Evolutionary conservation across 495 filamentous ascomycete species (phyloP).

Genomic region (Cairneyella variabilis): DNA sequence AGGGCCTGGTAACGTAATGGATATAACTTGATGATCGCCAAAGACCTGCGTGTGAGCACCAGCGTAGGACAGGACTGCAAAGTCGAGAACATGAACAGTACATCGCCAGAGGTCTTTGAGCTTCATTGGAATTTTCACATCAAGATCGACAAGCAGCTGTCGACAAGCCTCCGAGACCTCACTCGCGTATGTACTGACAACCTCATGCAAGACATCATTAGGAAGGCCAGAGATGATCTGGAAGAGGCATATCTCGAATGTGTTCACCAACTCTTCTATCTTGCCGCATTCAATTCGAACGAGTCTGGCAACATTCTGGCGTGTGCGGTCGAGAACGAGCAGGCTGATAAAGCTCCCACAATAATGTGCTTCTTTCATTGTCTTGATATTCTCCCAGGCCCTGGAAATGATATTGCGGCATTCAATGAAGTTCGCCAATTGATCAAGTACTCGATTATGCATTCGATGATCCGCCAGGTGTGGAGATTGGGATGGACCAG

Average conservation of each 20-base stretch:
- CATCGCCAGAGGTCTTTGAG: slow-evolving; percentile 12
- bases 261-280: not conserved
- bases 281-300: not conserved
- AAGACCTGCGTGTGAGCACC: slow-evolving; percentile 11
- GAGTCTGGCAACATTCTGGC: slow-evolving; percentile 2
- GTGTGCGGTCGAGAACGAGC: slow-evolving; percentile 2
- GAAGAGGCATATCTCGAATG: not conserved
- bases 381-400: not conserved
- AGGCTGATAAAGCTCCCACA: slow-evolving; percentile 5
- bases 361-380: not conserved
- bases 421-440: slow-evolving; percentile 3
- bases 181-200: not conserved
- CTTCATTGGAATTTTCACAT: not conserved
- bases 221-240: not conserved
- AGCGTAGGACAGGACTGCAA: slow-evolving; percentile 15
- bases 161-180: not conserved
- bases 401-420: slow-evolving; percentile 4
- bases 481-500: not conserved
- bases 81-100: slow-evolving; percentile 11
- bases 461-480: not conserved
- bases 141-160: not conserved
- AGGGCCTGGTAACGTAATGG: not conserved
- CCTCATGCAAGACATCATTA: not conserved
- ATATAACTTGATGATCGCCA: not conserved
- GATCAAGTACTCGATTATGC: not conserved